Evolutionary conservation across 2,329 filamentous ascomycete genomes (phyloP).

Genomic region (Zasmidium cellare): DNA sequence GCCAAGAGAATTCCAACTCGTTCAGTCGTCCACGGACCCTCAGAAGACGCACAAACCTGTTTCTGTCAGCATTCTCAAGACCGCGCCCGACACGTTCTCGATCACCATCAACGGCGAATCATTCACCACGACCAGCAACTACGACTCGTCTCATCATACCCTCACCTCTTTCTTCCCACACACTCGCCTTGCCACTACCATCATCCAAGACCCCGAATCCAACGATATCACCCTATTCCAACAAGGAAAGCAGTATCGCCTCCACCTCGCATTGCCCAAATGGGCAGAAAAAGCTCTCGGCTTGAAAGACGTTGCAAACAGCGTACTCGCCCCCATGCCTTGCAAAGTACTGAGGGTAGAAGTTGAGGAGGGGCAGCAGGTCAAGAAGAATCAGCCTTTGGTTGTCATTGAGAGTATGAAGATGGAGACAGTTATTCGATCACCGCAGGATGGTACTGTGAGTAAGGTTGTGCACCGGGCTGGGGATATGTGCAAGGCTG

Average conservation of each 20-base stretch:
- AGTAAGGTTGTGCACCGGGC: slow-evolving; percentile 50
- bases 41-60: slow-evolving; percentile 37
- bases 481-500: slow-evolving; percentile 49
- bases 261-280: slow-evolving; percentile 59
- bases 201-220: slow-evolving; percentile 64
- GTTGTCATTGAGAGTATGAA: slow-evolving; percentile 66
- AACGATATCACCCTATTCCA: slow-evolving; percentile 72
- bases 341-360: slow-evolving; percentile 94
- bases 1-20: slow-evolving; percentile 61
- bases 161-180: slow-evolving; percentile 78
- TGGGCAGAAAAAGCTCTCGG: slow-evolving; percentile 91
- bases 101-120: slow-evolving; percentile 45
- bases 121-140: slow-evolving; percentile 42
- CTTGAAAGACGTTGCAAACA: slow-evolving; percentile 75
- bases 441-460: slow-evolving; percentile 50
- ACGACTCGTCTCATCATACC: slow-evolving; percentile 46
- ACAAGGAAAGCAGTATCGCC: slow-evolving; percentile 58
- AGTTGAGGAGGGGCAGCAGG: slow-evolving; percentile 75
- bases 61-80: slow-evolving; percentile 53
- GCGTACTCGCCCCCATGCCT: slow-evolving; percentile 91
- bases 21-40: slow-evolving; percentile 48
- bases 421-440: slow-evolving; percentile 58
- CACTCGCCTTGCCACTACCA: slow-evolving; percentile 75
- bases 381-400: slow-evolving; percentile 81
- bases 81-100: slow-evolving; percentile 51